These are phyloP conservation scores for Erucastrum elatum DNA, from an alignment of 345 rosid genomes.

Conservation along the genomic window DNA sequence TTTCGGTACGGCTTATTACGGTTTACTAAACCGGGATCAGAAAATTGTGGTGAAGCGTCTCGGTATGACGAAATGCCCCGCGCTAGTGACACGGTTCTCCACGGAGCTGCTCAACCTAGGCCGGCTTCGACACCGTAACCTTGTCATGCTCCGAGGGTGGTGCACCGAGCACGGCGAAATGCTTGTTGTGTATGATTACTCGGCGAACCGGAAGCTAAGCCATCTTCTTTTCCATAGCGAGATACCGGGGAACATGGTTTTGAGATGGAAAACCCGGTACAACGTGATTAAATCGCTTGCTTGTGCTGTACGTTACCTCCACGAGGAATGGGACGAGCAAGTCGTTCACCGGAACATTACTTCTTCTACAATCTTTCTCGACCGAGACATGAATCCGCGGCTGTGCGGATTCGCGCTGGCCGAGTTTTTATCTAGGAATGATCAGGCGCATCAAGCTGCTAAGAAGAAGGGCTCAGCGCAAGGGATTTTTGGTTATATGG, in stretches of 20 bases:
- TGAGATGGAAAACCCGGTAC: conserved; percentile 68
- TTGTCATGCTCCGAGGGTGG: conserved; percentile 93
- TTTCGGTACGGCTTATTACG: conserved; percentile 92
- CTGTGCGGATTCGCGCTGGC: conserved; percentile 77
- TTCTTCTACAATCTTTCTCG: conserved; percentile 72
- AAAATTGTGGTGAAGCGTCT: conserved; percentile 82
- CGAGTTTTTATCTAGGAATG: conserved; percentile 83
- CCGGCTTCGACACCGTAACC: conserved; percentile 81
- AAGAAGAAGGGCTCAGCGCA: conserved; percentile 58
- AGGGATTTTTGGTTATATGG: conserved; percentile 93
- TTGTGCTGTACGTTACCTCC: conserved; percentile 80
- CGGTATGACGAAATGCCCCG: conserved; percentile 95
- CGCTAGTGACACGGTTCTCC: conserved; percentile 64
- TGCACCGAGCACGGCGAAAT: conserved; percentile 98
- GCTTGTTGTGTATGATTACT: conserved; percentile 88
- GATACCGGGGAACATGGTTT: conserved; percentile 39
- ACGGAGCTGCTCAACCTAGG: conserved; percentile 77
- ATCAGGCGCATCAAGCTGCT: conserved; percentile 66
- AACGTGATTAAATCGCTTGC: conserved; percentile 77
- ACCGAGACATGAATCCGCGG: conserved; percentile 80
- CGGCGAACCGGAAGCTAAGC: conserved; percentile 65
- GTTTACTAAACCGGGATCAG: conserved; percentile 59
- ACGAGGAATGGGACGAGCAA: conserved; percentile 96
- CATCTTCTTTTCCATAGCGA: conserved; percentile 65
- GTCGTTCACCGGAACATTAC: conserved; percentile 90